Percentiles rank a stretch among this genome's conserved stretches.
phyloP scores from a whole-genome alignment of 768 basidiomycete species.

The Tremella yokohamensis region DNA sequence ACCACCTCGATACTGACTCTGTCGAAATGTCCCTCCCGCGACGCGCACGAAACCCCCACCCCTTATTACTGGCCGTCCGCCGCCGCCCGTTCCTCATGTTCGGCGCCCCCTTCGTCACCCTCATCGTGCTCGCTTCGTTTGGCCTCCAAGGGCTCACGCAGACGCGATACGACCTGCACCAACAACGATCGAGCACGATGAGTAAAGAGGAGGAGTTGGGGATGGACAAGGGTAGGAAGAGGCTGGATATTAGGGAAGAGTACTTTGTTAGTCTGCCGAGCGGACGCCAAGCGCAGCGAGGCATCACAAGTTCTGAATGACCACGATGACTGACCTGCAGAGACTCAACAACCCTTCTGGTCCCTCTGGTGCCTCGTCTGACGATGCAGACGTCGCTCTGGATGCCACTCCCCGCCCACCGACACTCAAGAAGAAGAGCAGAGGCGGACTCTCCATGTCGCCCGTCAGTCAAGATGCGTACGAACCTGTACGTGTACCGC shows the following conservation, averaged over 20 bases:
- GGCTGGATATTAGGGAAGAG: slow-evolving; percentile 89
- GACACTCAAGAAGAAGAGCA: neutral
- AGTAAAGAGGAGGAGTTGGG: slow-evolving; percentile 41
- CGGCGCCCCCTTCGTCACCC: slow-evolving; percentile 77
- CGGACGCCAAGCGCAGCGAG: neutral
- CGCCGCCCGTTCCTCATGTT: slow-evolving; percentile 58
- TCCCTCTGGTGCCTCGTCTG: neutral
- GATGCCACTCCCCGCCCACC: slow-evolving; percentile 1
- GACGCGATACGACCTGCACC: slow-evolving; percentile 81
- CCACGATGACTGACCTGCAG: neutral
- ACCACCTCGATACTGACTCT: too few relatives aligned
- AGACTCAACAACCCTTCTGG: slow-evolving; percentile 2
- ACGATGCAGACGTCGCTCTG: too few relatives aligned
- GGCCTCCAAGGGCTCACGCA: slow-evolving; percentile 78
- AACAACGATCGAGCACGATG: slow-evolving; percentile 25
- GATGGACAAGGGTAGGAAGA: slow-evolving; percentile 48
- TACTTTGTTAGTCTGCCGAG: slow-evolving; percentile 73
- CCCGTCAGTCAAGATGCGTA: slow-evolving; percentile 60
- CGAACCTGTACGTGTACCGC: slow-evolving; percentile 78
- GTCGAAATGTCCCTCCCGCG: neutral
- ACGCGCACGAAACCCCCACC: slow-evolving; percentile 9
- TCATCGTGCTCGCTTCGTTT: slow-evolving; percentile 83
- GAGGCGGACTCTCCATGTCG: too few relatives aligned
- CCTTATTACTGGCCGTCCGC: slow-evolving; percentile 31
- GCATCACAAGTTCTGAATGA: slow-evolving; percentile 1